Conservation (phyloP, 2,329 filamentous ascomycete genomes). For the Nectriaceae sp. region DNA sequence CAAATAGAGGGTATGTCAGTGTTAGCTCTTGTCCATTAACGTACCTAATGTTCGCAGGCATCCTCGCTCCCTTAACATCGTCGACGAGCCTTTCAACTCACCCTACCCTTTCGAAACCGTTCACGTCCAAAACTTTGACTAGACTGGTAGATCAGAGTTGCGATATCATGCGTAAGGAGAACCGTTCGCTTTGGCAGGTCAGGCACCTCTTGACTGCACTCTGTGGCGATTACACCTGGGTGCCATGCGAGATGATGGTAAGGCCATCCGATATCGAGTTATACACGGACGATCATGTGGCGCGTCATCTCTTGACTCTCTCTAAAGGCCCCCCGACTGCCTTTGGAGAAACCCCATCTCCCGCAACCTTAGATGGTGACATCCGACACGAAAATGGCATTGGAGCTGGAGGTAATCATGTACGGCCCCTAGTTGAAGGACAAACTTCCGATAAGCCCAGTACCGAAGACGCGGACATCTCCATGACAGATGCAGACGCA, state of each 20-base stretch:
- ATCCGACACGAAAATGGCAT: constrained; percentile 14
- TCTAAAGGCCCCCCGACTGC: constrained; percentile 21
- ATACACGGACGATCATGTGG: constrained; percentile 51
- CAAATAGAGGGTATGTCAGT: constrained; percentile 65
- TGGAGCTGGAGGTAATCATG: constrained; percentile 4
- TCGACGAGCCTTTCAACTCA: constrained; percentile 75
- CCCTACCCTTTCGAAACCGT: constrained; percentile 73
- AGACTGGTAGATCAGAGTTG: constrained; percentile 70
- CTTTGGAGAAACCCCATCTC: constrained; percentile 8
- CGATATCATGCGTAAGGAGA: constrained; percentile 74
- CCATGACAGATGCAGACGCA: constrained; percentile 34
- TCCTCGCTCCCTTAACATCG: constrained; percentile 74
- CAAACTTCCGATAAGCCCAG: constrained; percentile 12
- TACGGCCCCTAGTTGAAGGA: constrained; percentile 5
- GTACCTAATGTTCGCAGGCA: constrained; percentile 50
- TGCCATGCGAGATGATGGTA: constrained; percentile 60
- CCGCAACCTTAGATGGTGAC: constrained; percentile 25
- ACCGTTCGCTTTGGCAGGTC: constrained; percentile 70
- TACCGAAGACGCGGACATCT: constrained; percentile 26
- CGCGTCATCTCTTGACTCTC: constrained; percentile 37
- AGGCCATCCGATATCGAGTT: constrained; percentile 57
- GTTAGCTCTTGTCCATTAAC: constrained; percentile 1
- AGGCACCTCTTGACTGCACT: constrained; percentile 73
- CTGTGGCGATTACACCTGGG: constrained; percentile 73
- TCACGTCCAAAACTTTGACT: constrained; percentile 71